Base-by-base conservation (phyloP, 129 eudicot genomes). In the Flaveria robusta region DNA sequence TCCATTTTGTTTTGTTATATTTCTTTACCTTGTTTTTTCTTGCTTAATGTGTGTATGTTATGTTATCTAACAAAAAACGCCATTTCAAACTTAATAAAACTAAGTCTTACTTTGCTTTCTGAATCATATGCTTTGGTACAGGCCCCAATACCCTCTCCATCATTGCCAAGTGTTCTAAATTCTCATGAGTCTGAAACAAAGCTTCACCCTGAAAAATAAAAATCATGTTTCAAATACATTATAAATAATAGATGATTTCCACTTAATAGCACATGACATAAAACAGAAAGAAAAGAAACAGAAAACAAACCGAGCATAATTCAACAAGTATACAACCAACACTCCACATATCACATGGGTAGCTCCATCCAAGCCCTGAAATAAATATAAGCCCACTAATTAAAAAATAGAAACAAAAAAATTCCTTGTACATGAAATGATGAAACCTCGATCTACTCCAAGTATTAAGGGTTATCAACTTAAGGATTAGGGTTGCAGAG, bases 131-230 rank as follows among this genome's bases (percentile, higher is more conserved):
- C 79, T 88, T 87, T 1, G 98, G 97, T 56, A 93, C 76, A 65
- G 96, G 96, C 58, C 97, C 97, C 75, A 93, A 81, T 18, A 93
- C 97, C 80, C 91, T 85, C 88, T 93, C 98, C 98, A 90, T 93
- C 98, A 93, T 93, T 60, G 97, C 98, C 80, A 93, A 73, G 70
- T 93, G 98, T 75, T 93, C 98, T 71, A 93, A 81, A 74, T 93
- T 93, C 80, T 93, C 98, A 68, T 93, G 98, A 27, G 98, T 93
- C 65, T 90, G 98, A 68, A 93, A 93, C 80, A 93, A 82, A n/a
- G 88, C 93, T 84, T 85, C 85, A 49, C 98, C 98, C 98, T 93
- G 81, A 47, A 81, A 85, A 14, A 31, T 18, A 14, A 66, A 46
- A 31, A 45, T 39, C 5, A 55, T 9, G 7, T 54, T 54, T 10